Evolutionary conservation across 306 rosid species (phyloP), one percentile per base, ranked within the genome.

Genomic region (Vigna trinervia): DNA sequence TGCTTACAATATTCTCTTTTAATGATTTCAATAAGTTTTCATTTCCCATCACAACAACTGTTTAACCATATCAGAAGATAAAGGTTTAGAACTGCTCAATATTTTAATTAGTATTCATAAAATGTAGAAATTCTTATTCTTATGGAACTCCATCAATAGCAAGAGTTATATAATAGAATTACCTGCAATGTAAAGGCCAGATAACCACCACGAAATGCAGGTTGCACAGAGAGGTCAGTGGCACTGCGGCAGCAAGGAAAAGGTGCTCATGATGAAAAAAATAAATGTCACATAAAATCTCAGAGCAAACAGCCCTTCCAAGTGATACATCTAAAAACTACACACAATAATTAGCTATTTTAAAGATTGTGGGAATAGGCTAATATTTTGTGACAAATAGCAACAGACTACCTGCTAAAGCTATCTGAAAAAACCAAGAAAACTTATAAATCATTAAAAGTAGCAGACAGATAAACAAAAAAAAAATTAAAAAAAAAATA

Each of bases 151-250:
- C 70, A 20, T 13, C 65, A 71, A 58, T 58, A 56, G 68, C 50
- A 60, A 64, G 64, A 73, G 54, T 59, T 54, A 71, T 51, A 74
- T 48, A 73, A 60, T 19, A 45, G 60, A 74, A 78, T 65, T 85
- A 95, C 98, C 96, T 38, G 90, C 66, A 85, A 75, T 53, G 97
- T 92, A 81, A 95, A 92, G 70, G 97, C 98, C 73, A 88, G 86
- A 90, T 92, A 95, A 79, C 96, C 91, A 86, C 98, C 99, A 22
- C 94, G 90, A 80, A 88, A 69, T 82, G 89, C 89, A 28, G 93
- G 83, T 53, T 70, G 83, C 73, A 89, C 86, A 77, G 94, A 87
- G 80, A 75, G 84, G 84, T 95, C 97, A 79, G 74, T 89, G 80
- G 88, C 95, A 85, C 99, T 92, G 83, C 13, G 46, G 52, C 52